Evolutionary conservation across 768 basidiomycete genomes (phyloP).

Genomic region (Boletus patriciae): DNA sequence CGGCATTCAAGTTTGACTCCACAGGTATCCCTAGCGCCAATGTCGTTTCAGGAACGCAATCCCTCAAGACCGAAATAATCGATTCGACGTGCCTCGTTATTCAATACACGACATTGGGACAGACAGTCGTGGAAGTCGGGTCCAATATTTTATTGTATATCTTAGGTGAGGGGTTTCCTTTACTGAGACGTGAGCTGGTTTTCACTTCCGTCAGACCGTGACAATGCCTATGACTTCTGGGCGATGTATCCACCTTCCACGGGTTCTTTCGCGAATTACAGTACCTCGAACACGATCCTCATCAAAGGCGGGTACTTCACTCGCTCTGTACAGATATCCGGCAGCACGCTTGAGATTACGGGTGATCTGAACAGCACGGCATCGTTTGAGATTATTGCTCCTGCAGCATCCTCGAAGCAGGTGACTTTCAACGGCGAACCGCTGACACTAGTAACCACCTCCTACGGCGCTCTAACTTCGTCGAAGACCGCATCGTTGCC

Average conservation of each 20-base stretch:
- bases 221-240: constrained; percentile 53
- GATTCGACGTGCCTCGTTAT: constrained; percentile 38
- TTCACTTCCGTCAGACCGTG: constrained; percentile 39
- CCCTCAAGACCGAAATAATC: constrained; percentile 39
- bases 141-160: constrained; percentile 42
- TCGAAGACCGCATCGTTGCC: constrained; percentile 15
- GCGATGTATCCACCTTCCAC: constrained; percentile 42
- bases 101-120: constrained; percentile 47
- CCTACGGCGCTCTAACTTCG: constrained; percentile 42
- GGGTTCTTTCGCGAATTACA: constrained; percentile 37
- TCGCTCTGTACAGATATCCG: constrained; percentile 39
- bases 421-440: constrained; percentile 45
- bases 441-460: constrained; percentile 37
- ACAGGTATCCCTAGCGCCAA: constrained; percentile 21
- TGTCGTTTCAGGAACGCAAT: constrained; percentile 25
- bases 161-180: constrained; percentile 35
- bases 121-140: constrained; percentile 48
- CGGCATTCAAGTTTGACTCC: constrained; percentile 42
- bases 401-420: constrained; percentile 37
- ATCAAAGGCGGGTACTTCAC: constrained; percentile 51
- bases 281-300: constrained; percentile 44
- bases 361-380: constrained; percentile 47
- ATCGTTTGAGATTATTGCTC: constrained; percentile 49
- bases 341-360: constrained; percentile 40
- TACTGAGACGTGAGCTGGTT: neutral